Evolutionary conservation across 2,329 filamentous ascomycete genomes (phyloP).

Genomic region (Byssoonygena ceratinophila): DNA sequence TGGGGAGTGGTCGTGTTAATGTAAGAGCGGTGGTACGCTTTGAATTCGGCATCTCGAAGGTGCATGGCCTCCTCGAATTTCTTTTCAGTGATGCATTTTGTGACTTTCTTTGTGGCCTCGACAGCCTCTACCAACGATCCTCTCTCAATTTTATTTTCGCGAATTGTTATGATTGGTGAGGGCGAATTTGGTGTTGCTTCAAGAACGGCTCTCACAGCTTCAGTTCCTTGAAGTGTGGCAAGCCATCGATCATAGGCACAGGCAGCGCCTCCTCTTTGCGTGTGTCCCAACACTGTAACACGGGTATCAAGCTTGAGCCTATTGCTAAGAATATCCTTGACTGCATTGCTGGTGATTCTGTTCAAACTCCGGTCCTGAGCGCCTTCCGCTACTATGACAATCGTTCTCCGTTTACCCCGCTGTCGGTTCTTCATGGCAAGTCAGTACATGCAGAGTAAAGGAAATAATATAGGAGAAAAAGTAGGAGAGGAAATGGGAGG

Average conservation of each 20-base stretch:
- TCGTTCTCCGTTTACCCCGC: constrained; percentile 90
- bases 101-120: constrained; percentile 70
- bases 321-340: constrained; percentile 78
- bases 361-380: constrained; percentile 74
- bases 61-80: constrained; percentile 82
- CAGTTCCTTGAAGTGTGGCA: constrained; percentile 82
- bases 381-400: constrained; percentile 94
- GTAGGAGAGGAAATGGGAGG: neutral
- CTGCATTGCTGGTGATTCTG: constrained; percentile 68
- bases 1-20: constrained; percentile 79
- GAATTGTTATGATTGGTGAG: constrained; percentile 90
- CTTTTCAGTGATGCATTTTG: constrained; percentile 68
- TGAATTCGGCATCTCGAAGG: constrained; percentile 84
- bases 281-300: constrained; percentile 89
- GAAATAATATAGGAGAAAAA: constrained; percentile 29
- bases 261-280: constrained; percentile 87
- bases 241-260: constrained; percentile 93
- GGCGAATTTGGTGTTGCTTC: constrained; percentile 80
- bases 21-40: constrained; percentile 83
- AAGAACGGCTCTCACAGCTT: constrained; percentile 83
- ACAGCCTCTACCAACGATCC: constrained; percentile 86
- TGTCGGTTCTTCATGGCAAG: constrained; percentile 58
- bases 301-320: constrained; percentile 78
- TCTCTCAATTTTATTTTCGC: constrained; percentile 93
- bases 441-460: neutral